phyloP scores from a whole-genome alignment of 495 filamentous ascomycete species.

The Xylaria castorea region DNA sequence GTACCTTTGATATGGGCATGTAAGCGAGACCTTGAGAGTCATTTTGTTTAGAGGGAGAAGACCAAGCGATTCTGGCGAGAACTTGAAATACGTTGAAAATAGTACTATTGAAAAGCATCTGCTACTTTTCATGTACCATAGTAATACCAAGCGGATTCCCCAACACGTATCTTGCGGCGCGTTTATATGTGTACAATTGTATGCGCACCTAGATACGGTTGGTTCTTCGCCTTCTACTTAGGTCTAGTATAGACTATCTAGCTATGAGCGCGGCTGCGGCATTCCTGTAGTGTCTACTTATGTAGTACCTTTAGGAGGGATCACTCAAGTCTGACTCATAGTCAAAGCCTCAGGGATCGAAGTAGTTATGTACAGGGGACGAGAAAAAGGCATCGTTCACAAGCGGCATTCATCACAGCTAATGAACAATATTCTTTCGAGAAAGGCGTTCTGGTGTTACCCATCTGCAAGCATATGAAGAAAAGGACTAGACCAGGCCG shows the following conservation, averaged over 20 bases:
- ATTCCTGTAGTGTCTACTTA: not conserved
- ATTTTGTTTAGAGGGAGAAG: not conserved
- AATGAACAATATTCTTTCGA: not conserved
- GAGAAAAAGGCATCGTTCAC: not conserved
- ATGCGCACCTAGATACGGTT: not conserved
- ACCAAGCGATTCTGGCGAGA: not conserved
- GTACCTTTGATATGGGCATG: not conserved
- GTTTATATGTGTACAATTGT: not conserved
- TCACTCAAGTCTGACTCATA: not conserved
- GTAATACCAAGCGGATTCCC: slow-evolving; percentile 9
- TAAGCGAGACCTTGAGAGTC: not conserved
- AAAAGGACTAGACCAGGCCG: not conserved
- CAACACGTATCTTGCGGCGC: not conserved
- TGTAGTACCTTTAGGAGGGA: too few relatives aligned
- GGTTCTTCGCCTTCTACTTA: not conserved
- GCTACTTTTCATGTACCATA: slow-evolving; percentile 6
- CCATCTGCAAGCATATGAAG: not conserved
- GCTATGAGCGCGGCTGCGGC: not conserved
- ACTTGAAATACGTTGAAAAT: slow-evolving; percentile 4
- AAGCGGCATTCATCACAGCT: not conserved
- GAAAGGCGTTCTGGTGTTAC: not conserved
- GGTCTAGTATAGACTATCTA: not conserved
- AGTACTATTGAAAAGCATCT: slow-evolving; percentile 9
- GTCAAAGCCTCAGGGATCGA: not conserved
- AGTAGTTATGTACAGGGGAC: not conserved